A percentile compares a stretch with the other conserved stretches of the same genome.
These are phyloP conservation scores for Sporobolomyces pararoseus DNA, from an alignment of 768 basidiomycete species.

Conservation along the genomic window DNA sequence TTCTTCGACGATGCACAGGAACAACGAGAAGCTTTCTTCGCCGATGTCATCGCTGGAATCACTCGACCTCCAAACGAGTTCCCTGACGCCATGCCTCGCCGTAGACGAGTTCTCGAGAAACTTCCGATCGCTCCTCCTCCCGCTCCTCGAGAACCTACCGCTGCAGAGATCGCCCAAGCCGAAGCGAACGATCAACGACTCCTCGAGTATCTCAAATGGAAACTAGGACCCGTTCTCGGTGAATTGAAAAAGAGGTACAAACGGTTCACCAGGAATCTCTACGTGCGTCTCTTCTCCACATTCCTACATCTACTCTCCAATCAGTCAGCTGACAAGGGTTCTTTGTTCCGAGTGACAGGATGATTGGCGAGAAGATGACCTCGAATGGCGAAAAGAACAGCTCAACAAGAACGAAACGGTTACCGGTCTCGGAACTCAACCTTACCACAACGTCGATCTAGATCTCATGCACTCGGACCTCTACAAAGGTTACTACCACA, in stretches of 20 bases:
- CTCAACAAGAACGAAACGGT: constrained; percentile 15
- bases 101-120: constrained; percentile 76
- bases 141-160: constrained; percentile 74
- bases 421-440: constrained; percentile 39
- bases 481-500: constrained; percentile 78
- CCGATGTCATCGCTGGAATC: constrained; percentile 65
- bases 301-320: neutral
- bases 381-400: constrained; percentile 38
- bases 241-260: constrained; percentile 91
- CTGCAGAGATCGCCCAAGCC: constrained; percentile 75
- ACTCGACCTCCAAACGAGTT: constrained; percentile 76
- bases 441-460: constrained; percentile 78
- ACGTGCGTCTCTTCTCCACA: constrained; percentile 33
- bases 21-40: constrained; percentile 74
- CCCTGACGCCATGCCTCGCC: constrained; percentile 78
- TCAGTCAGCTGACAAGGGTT: neutral
- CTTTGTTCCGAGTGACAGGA: constrained; percentile 56
- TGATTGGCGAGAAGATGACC: constrained; percentile 42
- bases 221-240: constrained; percentile 81
- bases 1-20: constrained; percentile 34
- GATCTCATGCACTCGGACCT: constrained; percentile 84
- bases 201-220: constrained; percentile 76
- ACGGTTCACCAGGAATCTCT: constrained; percentile 67
- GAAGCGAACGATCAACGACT: constrained; percentile 73
- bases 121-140: constrained; percentile 84